Evolutionary conservation across 495 filamentous ascomycete species (phyloP).

Genomic region (Opeltia flavorubescens): DNA sequence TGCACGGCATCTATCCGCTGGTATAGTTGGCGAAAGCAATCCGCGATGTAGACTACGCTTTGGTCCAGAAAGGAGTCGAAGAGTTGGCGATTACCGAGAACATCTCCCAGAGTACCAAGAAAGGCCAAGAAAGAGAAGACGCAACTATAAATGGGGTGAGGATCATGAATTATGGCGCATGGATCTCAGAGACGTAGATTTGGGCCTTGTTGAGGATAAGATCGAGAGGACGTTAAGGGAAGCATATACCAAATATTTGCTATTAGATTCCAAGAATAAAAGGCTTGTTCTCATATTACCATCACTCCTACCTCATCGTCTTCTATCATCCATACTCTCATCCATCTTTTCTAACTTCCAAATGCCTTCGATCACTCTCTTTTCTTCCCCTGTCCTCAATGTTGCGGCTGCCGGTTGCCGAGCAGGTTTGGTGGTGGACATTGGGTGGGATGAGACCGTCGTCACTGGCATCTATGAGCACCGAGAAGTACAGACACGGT

Average conservation of each 20-base stretch:
- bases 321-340: slow-evolving; percentile 60
- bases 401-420: slow-evolving; percentile 70
- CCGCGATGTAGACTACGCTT: slow-evolving; percentile 62
- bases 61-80: slow-evolving; percentile 56
- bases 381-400: slow-evolving; percentile 57
- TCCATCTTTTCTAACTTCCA: slow-evolving; percentile 69
- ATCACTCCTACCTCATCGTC: slow-evolving; percentile 59
- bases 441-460: slow-evolving; percentile 83
- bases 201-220: slow-evolving; percentile 75
- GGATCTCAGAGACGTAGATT: slow-evolving; percentile 56
- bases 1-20: slow-evolving; percentile 61
- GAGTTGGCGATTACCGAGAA: slow-evolving; percentile 67
- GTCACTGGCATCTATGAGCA: slow-evolving; percentile 80
- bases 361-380: slow-evolving; percentile 63
- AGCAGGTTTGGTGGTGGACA: slow-evolving; percentile 66
- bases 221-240: slow-evolving; percentile 73
- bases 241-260: slow-evolving; percentile 71
- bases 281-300: slow-evolving; percentile 59
- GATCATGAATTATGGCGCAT: slow-evolving; percentile 70
- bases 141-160: slow-evolving; percentile 46
- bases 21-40: slow-evolving; percentile 66
- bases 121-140: slow-evolving; percentile 27
- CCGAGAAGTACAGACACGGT: slow-evolving; percentile 51
- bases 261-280: slow-evolving; percentile 59
- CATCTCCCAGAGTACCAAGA: slow-evolving; percentile 46